These are phyloP conservation scores for Lolium perenne DNA, from an alignment of 176 grass and related monocot genomes.

Conservation along the genomic window DNA sequence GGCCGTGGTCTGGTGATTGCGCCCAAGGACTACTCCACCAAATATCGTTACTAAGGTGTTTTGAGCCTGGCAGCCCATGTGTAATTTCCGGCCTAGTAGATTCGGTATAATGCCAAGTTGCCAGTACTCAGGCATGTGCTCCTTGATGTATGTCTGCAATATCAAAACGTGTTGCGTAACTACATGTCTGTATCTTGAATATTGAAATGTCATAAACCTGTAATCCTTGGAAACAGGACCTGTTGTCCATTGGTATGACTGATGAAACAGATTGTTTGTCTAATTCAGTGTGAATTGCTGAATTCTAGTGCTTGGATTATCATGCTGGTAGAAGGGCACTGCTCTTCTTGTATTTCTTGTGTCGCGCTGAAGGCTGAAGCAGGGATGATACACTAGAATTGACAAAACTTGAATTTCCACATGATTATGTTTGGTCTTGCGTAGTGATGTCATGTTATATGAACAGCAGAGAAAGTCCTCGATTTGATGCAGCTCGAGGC, in stretches of 20 bases:
- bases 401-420: no score
- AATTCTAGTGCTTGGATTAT: not conserved
- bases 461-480: no score
- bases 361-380: not conserved
- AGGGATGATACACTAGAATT: not conserved
- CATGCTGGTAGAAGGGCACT: not conserved
- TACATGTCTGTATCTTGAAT: not conserved
- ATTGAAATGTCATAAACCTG: constrained; percentile 2
- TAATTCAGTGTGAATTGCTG: not conserved
- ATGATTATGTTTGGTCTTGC: no score
- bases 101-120: not conserved
- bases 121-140: not conserved
- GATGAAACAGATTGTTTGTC: not conserved
- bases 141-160: constrained; percentile 7
- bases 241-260: constrained; percentile 17
- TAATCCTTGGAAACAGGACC: constrained; percentile 6
- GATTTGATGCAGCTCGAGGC: no score
- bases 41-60: constrained; percentile 73
- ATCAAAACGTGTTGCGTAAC: not conserved
- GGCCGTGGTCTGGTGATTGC: constrained; percentile 84
- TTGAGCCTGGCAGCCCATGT: not conserved
- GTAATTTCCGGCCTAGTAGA: not conserved
- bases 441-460: no score
- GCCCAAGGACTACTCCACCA: constrained; percentile 91
- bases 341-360: not conserved